Evolutionary conservation across 148 eudicot species (phyloP).

Genomic region (Camellia sinensis): DNA sequence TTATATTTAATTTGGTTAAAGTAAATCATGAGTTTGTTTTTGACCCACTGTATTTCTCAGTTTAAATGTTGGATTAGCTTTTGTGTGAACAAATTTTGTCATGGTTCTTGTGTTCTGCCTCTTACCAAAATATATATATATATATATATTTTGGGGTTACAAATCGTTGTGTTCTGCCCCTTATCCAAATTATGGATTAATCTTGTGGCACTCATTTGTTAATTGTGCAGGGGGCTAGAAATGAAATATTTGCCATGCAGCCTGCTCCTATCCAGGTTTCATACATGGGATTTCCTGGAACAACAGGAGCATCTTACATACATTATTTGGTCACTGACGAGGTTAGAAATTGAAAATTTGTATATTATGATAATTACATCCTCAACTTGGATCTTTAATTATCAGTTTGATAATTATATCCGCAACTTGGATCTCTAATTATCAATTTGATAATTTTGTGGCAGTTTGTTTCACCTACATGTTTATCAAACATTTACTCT

Average conservation of each 20-base stretch:
- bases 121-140: no score
- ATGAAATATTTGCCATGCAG: constrained; percentile 95
- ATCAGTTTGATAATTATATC: not conserved
- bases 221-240: constrained; percentile 79
- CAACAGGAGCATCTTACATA: constrained; percentile 86
- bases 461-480: constrained; percentile 90
- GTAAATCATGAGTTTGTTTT: not conserved
- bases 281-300: constrained; percentile 96
- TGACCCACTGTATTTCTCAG: not conserved
- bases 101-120: not conserved
- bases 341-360: constrained; percentile 32
- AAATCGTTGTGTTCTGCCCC: no score
- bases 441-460: not conserved
- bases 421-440: no score
- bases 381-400: not conserved
- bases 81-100: not conserved
- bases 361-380: not conserved
- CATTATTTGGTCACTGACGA: constrained; percentile 90
- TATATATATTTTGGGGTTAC: no score
- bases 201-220: not conserved
- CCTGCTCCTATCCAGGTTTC: constrained; percentile 97
- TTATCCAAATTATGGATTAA: not conserved
- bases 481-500: constrained; percentile 66
- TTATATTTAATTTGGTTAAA: not conserved
- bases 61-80: not conserved